Base-by-base conservation (phyloP, 176 grass and related monocot species). In the Cenchrus fungigraminus region DNA sequence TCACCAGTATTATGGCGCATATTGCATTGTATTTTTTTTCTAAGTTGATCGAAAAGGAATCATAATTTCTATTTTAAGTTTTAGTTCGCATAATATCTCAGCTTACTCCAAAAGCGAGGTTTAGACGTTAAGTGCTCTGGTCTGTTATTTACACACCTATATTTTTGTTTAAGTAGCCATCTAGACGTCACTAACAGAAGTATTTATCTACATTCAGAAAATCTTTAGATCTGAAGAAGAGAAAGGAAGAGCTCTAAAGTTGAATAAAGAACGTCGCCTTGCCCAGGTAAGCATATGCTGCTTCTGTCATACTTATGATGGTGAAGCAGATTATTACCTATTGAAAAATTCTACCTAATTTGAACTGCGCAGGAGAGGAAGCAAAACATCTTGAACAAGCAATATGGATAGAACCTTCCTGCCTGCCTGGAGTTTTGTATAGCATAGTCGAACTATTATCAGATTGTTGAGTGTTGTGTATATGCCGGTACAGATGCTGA, bases 281-380 rank as follows among this genome's bases (percentile, higher is more conserved):
- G 74, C 54, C 19, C 54, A 76, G 17, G 55, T 60, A 44, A 77
- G 40, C 57, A 46, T 47, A 12, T 71, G 42, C 17, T 71, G 8
- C 9, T 10, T 46, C 17, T 71, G 5, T 32, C 11, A 14, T 14
- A 65, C 0, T 32, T 65, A 32, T 65, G 62, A 65, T 65, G 62
- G 12, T 14, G 28, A 32, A 62, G 59, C 59, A 65, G 11, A 65
- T 65, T 65, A 65, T 65, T 32, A 22, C 46, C 44, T n/a, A 19
- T 43, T 43, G 37, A 40, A 2, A 47, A 69, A 11, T 4, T 70
- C 17, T n/a, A 46, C 11, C 40, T 77, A n/a, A 76, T 67, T 73
- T 73, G 55, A 45, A 62, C n/a, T 5, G 42, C 44, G 63, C 84
- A 90, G 84, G 88, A 72, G 32, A 86, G 84, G 71, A 90, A 86